Conservation (phyloP, 129 eudicot genomes). For the Chrysanthemum makinoi region DNA sequence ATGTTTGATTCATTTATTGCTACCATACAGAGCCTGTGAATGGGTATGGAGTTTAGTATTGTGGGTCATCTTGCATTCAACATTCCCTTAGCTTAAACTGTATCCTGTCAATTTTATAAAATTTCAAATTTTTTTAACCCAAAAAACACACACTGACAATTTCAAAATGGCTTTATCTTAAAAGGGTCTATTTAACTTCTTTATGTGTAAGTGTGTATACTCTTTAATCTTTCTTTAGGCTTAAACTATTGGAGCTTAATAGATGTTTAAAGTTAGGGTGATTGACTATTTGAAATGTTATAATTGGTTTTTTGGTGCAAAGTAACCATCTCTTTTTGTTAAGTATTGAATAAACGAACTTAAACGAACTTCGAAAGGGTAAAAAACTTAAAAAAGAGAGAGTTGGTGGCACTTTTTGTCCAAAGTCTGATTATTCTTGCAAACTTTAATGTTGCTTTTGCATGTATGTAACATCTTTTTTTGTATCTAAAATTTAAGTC, state of each 20-base stretch:
- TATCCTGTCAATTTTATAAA: slow-evolving; percentile 42
- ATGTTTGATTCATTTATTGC: slow-evolving; percentile 51
- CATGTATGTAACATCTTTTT: neutral
- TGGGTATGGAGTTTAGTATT: slow-evolving; percentile 25
- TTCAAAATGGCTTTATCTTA: slow-evolving; percentile 21
- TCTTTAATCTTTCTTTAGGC: neutral
- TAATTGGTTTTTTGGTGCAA: neutral
- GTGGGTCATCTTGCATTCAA: slow-evolving; percentile 53
- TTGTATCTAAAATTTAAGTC: neutral
- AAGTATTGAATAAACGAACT: neutral
- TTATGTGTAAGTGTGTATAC: neutral
- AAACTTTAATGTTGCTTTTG: slow-evolving; percentile 7
- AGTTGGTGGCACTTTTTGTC: slow-evolving; percentile 21
- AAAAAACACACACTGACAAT: slow-evolving; percentile 14
- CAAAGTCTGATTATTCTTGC: slow-evolving; percentile 6
- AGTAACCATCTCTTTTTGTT: neutral
- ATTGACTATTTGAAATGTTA: slow-evolving; percentile 13
- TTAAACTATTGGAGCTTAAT: neutral
- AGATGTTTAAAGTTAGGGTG: neutral
- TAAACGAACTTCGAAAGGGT: neutral
- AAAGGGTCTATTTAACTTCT: slow-evolving; percentile 15
- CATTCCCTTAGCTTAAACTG: slow-evolving; percentile 40
- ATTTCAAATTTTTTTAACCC: slow-evolving; percentile 14
- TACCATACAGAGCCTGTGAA: slow-evolving; percentile 54
- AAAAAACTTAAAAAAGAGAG: neutral